Evolutionary conservation across 345 rosid species (phyloP), one percentile per base, ranked within the genome.

Genomic region (Toxicodendron radicans): DNA sequence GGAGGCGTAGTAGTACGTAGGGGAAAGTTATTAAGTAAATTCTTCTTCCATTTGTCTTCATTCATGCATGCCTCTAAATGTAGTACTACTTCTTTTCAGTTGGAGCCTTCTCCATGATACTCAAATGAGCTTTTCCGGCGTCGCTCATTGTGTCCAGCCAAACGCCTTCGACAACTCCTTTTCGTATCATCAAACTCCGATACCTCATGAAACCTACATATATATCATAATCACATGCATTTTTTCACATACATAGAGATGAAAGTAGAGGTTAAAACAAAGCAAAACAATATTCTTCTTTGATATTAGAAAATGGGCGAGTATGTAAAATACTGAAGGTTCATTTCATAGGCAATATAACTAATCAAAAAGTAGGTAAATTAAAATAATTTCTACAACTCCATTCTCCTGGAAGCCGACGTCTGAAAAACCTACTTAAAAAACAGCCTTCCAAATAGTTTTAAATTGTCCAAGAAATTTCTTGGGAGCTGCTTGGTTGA

Each of bases 141-240:
- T 45, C 99, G 87, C 80, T 90, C 93, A 0, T 95, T 95, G 79
- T 95, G 99, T 64, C 97, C 97, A 0, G 97, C 94, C 70, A 95
- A 82, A 68, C 97, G 94, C 76, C 88, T 78, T 30, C 99, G 84
- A 82, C 97, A 95, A 58, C 99, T 95, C 80, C 89, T 83, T 77
- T 92, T 95, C 52, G 73, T 10, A 17, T 90, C 89, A 71, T 95
- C 99, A 64, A 95, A 95, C 87, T 95, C 95, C 0, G 88, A 58
- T 24, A 95, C 18, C 61, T 83, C 92, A 48, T 95, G 99, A 76
- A 95, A 95, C 92, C 99, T 92, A 71, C 43, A 38, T 35, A 35
- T 35, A 38, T 38, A 38, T 38, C 43, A 38, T 38, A 38, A 5
- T 43, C 76, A 20, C 24, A 14, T 63, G 24, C 54, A 33, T 35